Conservation (phyloP, 108 stramenopile genomes). For the Craspedostauros australis region DNA sequence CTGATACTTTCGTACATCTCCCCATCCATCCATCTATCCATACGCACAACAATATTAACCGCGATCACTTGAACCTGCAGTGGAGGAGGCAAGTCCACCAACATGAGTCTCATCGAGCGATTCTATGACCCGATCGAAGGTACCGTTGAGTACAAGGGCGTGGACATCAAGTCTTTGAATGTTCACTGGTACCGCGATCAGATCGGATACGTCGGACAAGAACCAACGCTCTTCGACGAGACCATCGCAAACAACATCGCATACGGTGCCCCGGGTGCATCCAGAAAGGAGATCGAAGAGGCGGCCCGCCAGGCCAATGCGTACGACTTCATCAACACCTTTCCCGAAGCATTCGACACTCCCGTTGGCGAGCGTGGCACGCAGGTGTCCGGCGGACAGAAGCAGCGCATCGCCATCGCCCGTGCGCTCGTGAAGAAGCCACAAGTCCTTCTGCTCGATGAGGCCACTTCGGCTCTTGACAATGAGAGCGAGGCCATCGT, state of each 20-base stretch:
- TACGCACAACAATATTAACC: no score
- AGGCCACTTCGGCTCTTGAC: constrained; percentile 83
- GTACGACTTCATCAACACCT: constrained; percentile 74
- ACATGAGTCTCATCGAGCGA: constrained; percentile 80
- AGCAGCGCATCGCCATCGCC: constrained; percentile 82
- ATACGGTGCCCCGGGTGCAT: constrained; percentile 55
- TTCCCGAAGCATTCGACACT: constrained; percentile 49
- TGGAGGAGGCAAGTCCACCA: constrained; percentile 87
- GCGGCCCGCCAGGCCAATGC: constrained; percentile 88
- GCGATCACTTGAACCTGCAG: constrained; percentile 22
- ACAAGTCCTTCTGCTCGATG: constrained; percentile 81
- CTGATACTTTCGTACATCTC: no score
- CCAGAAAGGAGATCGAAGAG: constrained; percentile 56
- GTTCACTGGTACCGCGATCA: constrained; percentile 73
- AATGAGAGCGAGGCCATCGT: constrained; percentile 76
- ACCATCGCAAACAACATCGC: constrained; percentile 89
- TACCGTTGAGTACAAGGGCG: constrained; percentile 68
- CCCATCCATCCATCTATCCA: no score
- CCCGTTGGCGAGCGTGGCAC: constrained; percentile 50
- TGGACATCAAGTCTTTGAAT: constrained; percentile 68
- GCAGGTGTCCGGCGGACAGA: constrained; percentile 63
- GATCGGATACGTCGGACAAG: constrained; percentile 90
- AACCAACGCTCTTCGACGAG: constrained; percentile 85
- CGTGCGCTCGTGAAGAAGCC: constrained; percentile 83
- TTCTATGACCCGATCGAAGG: constrained; percentile 91